Percentiles rank a stretch among this genome's conserved stretches.
Evolutionary conservation across 805 yeast genomes (phyloP).

Genomic region (Candida verbasci): DNA sequence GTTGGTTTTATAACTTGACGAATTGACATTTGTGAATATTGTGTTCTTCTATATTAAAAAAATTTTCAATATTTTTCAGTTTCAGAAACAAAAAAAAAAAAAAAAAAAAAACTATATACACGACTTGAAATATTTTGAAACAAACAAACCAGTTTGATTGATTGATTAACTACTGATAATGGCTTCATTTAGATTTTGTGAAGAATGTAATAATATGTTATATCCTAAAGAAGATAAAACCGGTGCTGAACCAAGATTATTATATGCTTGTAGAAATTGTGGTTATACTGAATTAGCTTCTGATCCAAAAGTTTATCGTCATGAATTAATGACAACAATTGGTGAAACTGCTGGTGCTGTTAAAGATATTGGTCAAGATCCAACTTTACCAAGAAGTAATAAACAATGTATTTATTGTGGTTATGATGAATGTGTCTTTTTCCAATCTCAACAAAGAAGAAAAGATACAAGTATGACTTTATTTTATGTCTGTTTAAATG

Average conservation of each 20-base stretch:
- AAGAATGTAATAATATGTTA: conserved; percentile 97
- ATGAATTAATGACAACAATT: conserved; percentile 86
- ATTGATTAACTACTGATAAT: no score
- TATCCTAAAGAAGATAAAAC: conserved; percentile 95
- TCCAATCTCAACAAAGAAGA: conserved; percentile 93
- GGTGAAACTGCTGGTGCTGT: conserved; percentile 97
- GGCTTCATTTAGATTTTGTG: conserved; percentile 95
- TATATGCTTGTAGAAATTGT: conserved; percentile 93
- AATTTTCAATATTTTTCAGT: conserved; percentile 1
- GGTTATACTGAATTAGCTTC: conserved; percentile 90
- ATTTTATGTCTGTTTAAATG: conserved; percentile 81
- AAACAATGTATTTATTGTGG: conserved; percentile 90
- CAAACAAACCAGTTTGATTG: no score
- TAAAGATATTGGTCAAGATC: conserved; percentile 92
- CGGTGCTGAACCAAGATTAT: conserved; percentile 48
- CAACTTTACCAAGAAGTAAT: conserved; percentile 95
- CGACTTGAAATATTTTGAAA: no score
- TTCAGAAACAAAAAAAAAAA: not conserved
- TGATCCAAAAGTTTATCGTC: conserved; percentile 82
- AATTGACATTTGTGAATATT: conserved; percentile 5
- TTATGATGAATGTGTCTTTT: conserved; percentile 87
- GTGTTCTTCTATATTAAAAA: not conserved
- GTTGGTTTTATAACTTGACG: conserved; percentile 38
- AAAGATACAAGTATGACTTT: conserved; percentile 94
- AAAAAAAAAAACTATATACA: conserved; percentile 3